Percentiles rank a stretch among this genome's conserved stretches.
phyloP scores from a whole-genome alignment of 257 asterid genomes.

The Lycium barbarum region DNA sequence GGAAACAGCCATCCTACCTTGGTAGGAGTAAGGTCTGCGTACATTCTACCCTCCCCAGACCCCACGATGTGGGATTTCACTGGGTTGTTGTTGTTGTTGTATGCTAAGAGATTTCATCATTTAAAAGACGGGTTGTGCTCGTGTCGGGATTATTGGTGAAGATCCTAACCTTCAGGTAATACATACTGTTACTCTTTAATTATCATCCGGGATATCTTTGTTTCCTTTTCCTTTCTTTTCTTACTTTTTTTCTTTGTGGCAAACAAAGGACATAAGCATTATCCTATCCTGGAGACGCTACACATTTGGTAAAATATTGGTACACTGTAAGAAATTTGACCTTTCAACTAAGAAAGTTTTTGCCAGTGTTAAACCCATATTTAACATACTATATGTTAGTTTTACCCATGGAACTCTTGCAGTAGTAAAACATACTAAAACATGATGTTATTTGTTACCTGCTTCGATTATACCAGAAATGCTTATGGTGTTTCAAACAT shows the following conservation, averaged over 20 bases:
- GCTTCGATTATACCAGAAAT: neutral
- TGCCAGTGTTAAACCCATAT: neutral
- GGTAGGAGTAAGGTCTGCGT: too few relatives aligned
- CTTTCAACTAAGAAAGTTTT: neutral
- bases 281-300: neutral
- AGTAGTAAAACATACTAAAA: neutral
- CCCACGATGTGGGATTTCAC: too few relatives aligned
- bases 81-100: too few relatives aligned
- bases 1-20: too few relatives aligned
- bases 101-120: conserved; percentile 88
- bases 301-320: neutral
- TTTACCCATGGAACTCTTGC: neutral
- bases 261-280: neutral
- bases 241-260: neutral
- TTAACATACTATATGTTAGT: neutral
- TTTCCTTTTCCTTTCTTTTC: neutral
- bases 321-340: neutral
- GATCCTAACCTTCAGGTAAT: conserved; percentile 38
- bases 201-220: neutral
- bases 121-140: conserved; percentile 78
- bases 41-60: too few relatives aligned
- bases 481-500: neutral
- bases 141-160: conserved; percentile 90
- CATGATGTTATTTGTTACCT: neutral
- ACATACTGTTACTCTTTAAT: conserved; percentile 1